Conservation (phyloP, 345 rosid genomes). For the Salix udensis region DNA sequence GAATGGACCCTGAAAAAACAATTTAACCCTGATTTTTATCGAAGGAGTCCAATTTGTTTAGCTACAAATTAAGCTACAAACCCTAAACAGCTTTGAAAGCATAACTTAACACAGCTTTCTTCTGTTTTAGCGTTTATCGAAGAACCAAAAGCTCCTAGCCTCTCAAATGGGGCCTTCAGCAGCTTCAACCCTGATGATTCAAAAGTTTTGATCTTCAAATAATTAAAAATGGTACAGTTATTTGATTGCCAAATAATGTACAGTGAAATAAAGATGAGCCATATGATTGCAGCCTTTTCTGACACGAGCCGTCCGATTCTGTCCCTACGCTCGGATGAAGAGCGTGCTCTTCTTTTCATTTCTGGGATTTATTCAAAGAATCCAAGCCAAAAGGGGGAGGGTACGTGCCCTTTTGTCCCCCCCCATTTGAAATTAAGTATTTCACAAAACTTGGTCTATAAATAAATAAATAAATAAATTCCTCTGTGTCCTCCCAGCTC, state of each 20-base stretch:
- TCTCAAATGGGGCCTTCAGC: neutral
- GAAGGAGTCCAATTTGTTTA: no score
- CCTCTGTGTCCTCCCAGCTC: neutral
- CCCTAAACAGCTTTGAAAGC: neutral
- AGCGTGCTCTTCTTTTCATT: neutral
- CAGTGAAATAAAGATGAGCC: neutral
- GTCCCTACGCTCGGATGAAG: neutral
- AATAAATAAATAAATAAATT: neutral
- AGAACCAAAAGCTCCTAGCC: neutral
- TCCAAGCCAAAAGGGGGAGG: neutral
- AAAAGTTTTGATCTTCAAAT: neutral
- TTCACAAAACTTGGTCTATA: neutral
- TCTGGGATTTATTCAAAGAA: neutral
- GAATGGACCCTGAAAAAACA: no score
- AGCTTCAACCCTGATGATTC: neutral
- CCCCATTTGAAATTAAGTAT: neutral
- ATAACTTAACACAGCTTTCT: neutral
- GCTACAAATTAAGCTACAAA: no score
- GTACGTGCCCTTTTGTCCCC: neutral
- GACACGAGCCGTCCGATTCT: neutral
- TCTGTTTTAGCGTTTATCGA: neutral
- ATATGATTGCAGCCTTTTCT: neutral
- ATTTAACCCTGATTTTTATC: no score
- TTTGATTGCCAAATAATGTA: neutral
- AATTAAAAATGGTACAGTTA: neutral